Evolutionary conservation across 495 filamentous ascomycete genomes (phyloP).

Genomic region (Xylaria cubensis): DNA sequence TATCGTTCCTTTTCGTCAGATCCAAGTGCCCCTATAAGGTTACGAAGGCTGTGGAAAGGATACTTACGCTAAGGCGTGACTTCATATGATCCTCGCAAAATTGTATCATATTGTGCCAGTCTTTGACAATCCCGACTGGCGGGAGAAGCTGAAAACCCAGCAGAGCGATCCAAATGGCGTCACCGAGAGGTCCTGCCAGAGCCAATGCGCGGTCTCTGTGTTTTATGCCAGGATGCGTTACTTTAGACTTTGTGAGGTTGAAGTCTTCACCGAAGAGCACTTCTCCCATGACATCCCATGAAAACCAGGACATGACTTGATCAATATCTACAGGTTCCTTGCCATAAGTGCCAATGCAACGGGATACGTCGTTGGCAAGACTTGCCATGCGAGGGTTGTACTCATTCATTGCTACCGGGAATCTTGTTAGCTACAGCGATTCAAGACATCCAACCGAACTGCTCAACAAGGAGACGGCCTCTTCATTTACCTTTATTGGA

Average conservation of each 20-base stretch:
- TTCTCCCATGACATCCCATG: constrained; percentile 23
- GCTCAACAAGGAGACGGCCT: neutral
- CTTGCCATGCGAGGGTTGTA: constrained; percentile 28
- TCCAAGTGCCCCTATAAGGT: neutral
- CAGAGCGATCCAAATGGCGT: constrained; percentile 31
- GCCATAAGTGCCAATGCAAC: constrained; percentile 19
- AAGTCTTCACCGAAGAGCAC: constrained; percentile 26
- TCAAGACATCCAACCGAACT: neutral
- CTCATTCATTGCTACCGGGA: constrained; percentile 25
- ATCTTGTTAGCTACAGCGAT: neutral
- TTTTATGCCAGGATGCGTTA: constrained; percentile 22
- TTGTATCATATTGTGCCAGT: constrained; percentile 29
- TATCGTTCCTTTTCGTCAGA: neutral
- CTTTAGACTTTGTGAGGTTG: constrained; percentile 12
- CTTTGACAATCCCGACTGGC: constrained; percentile 20
- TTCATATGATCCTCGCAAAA: constrained; percentile 32
- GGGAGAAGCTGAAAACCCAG: constrained; percentile 28
- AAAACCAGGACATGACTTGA: constrained; percentile 29
- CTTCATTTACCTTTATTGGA: constrained; percentile 35
- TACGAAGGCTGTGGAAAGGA: neutral
- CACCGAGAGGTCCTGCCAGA: constrained; percentile 30
- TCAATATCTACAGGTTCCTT: constrained; percentile 20
- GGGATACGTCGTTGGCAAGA: constrained; percentile 15
- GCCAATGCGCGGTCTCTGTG: constrained; percentile 31
- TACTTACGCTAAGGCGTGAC: constrained; percentile 23